These are phyloP conservation scores for Ettlia oleoabundans DNA, from an alignment of 139 green algal species.

Conservation along the genomic window DNA sequence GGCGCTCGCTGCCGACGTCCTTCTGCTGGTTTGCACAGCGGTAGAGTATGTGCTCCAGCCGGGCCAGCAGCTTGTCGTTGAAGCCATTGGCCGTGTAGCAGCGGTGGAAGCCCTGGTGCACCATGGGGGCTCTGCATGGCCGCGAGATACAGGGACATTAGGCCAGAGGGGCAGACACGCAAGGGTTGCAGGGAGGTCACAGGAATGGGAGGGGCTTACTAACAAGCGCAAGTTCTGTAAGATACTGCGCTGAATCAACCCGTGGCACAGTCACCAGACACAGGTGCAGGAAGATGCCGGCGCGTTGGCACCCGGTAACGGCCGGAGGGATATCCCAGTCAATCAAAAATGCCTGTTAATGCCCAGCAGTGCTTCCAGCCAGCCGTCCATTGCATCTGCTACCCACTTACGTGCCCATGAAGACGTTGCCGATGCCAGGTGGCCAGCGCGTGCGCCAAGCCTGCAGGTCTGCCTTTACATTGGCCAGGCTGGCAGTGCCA, in stretches of 20 bases:
- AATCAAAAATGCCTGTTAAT: too few relatives aligned
- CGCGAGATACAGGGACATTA: background rate
- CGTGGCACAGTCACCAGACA: too few relatives aligned
- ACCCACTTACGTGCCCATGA: background rate
- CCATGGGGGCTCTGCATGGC: slow-evolving; percentile 16
- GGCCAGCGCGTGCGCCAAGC: slow-evolving; percentile 32
- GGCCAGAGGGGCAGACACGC: background rate
- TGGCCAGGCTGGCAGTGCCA: slow-evolving; percentile 39
- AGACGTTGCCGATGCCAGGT: background rate
- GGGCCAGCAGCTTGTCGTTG: slow-evolving; percentile 30
- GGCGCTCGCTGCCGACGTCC: background rate
- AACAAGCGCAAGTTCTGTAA: too few relatives aligned
- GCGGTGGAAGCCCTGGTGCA: slow-evolving; percentile 35
- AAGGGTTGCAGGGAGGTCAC: background rate
- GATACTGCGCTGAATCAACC: too few relatives aligned
- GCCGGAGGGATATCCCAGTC: too few relatives aligned
- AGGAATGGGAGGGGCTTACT: background rate
- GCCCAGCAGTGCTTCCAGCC: too few relatives aligned
- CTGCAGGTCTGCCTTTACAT: slow-evolving; percentile 44
- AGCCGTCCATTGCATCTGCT: background rate
- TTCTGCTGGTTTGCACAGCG: slow-evolving; percentile 25
- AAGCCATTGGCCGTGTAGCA: slow-evolving; percentile 36
- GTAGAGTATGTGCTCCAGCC: slow-evolving; percentile 34
- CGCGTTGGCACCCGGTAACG: too few relatives aligned
- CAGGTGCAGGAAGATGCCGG: too few relatives aligned